Evolutionary conservation across 2,329 filamentous ascomycete genomes (phyloP).

Genomic region (Trichoderma atroviride): DNA sequence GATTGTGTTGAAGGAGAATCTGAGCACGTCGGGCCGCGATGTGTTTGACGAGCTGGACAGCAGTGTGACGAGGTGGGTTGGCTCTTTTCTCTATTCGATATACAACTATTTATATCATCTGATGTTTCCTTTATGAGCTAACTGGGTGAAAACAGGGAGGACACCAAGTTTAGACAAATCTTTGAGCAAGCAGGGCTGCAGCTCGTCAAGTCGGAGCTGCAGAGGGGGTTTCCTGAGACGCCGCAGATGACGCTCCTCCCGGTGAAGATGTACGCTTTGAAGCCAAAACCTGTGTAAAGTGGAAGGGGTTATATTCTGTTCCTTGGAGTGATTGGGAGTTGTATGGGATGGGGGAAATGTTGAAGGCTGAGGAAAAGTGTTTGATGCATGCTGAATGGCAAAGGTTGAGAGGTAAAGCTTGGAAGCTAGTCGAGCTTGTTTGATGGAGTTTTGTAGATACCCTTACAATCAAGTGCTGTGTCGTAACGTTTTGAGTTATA

Average conservation of each 20-base stretch:
- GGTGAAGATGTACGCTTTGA: slow-evolving; percentile 77
- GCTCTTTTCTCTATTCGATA: not conserved
- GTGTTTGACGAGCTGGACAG: slow-evolving; percentile 76
- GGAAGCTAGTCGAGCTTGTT: not conserved
- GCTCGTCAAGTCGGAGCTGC: slow-evolving; percentile 70
- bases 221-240: slow-evolving; percentile 67
- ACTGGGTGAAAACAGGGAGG: slow-evolving; percentile 37
- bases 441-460: not conserved
- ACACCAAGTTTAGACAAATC: slow-evolving; percentile 69
- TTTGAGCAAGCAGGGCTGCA: slow-evolving; percentile 71
- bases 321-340: not conserved
- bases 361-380: not conserved
- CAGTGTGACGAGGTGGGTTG: slow-evolving; percentile 67
- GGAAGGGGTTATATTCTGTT: not conserved
- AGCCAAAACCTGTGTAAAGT: not conserved
- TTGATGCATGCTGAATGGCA: not conserved
- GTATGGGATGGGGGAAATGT: not conserved
- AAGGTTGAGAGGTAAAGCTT: not conserved
- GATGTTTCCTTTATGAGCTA: not conserved
- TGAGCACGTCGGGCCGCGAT: slow-evolving; percentile 61
- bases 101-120: not conserved
- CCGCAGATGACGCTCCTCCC: slow-evolving; percentile 58
- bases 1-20: slow-evolving; percentile 66
- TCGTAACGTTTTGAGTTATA: not conserved
- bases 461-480: not conserved